A percentile compares a stretch with the other conserved stretches of the same genome.
Evolutionary conservation across 1,139 yeast genomes (phyloP).

Genomic region (Pichia sp.): DNA sequence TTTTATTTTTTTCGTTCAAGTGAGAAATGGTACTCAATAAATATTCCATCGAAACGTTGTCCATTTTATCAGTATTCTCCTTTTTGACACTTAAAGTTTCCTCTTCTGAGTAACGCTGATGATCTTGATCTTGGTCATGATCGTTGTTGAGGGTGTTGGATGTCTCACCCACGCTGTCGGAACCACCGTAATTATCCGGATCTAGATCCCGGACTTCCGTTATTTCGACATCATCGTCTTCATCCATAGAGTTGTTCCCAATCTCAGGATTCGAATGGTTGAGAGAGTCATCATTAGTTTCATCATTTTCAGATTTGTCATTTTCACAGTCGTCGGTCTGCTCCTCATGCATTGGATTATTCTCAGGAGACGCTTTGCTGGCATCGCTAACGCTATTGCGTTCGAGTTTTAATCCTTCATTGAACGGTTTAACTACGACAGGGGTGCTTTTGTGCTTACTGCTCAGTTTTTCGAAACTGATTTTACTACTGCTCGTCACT

Average conservation of each 20-base stretch:
- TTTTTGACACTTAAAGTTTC: not conserved
- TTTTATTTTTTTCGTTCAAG: constrained; percentile 18
- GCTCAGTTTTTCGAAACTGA: not conserved
- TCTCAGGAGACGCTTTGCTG: not conserved
- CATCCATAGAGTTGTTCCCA: not conserved
- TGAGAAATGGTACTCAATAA: constrained; percentile 23
- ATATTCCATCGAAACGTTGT: constrained; percentile 20
- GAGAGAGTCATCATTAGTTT: not conserved
- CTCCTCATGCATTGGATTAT: not conserved
- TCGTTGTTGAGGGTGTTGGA: not conserved
- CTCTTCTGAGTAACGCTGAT: not conserved
- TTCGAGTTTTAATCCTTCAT: not conserved
- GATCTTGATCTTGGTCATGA: not conserved
- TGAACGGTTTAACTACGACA: constrained; percentile 1
- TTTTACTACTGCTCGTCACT: not conserved
- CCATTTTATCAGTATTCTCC: constrained; percentile 3
- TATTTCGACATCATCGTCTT: constrained; percentile 19
- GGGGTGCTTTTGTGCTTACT: not conserved
- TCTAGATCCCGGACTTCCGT: constrained; percentile 12
- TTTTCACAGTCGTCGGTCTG: not conserved
- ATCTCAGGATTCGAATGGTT: not conserved
- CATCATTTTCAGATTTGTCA: not conserved
- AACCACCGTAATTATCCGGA: not conserved
- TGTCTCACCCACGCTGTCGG: not conserved
- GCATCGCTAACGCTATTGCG: not conserved